Conservation (phyloP, 495 filamentous ascomycete species). For the Aspergillus biplanus region DNA sequence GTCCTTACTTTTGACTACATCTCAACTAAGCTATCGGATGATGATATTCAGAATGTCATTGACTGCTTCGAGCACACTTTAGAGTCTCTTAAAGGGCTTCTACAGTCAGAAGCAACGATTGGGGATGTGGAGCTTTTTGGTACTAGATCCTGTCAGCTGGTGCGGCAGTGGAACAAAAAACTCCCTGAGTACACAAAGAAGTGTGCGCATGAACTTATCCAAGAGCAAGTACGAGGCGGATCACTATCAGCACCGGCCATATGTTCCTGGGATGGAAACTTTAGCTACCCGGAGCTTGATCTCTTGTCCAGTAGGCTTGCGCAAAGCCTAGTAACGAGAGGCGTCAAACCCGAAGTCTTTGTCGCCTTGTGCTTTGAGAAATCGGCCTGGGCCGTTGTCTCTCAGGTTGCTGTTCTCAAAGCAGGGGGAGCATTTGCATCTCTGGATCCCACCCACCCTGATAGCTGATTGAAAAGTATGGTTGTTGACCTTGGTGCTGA, state of each 20-base stretch:
- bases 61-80: conserved; percentile 47
- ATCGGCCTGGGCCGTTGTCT: conserved; percentile 56
- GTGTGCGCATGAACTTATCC: conserved; percentile 19
- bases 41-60: conserved; percentile 41
- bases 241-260: conserved; percentile 33
- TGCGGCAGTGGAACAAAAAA: conserved; percentile 19
- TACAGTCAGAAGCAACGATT: conserved; percentile 29
- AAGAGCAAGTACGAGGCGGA: background rate
- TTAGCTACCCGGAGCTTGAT: conserved; percentile 52
- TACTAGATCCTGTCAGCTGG: conserved; percentile 12
- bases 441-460: conserved; percentile 60
- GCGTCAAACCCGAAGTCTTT: conserved; percentile 46
- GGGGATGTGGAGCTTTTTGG: conserved; percentile 28
- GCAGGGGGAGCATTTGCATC: conserved; percentile 63
- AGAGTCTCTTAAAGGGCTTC: conserved; percentile 36
- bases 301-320: conserved; percentile 28
- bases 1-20: conserved; percentile 47
- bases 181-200: conserved; percentile 16
- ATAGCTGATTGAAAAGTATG: conserved; percentile 55
- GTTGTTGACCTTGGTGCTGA: conserved; percentile 50
- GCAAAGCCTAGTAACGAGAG: conserved; percentile 18
- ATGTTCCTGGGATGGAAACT: conserved; percentile 52
- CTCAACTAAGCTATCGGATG: conserved; percentile 37
- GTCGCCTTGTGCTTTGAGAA: conserved; percentile 63
- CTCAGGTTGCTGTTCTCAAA: conserved; percentile 59